Base-by-base conservation (phyloP, 192 early-diverging fungal genomes). In the Rhizoclosmatium globosum region DNA sequence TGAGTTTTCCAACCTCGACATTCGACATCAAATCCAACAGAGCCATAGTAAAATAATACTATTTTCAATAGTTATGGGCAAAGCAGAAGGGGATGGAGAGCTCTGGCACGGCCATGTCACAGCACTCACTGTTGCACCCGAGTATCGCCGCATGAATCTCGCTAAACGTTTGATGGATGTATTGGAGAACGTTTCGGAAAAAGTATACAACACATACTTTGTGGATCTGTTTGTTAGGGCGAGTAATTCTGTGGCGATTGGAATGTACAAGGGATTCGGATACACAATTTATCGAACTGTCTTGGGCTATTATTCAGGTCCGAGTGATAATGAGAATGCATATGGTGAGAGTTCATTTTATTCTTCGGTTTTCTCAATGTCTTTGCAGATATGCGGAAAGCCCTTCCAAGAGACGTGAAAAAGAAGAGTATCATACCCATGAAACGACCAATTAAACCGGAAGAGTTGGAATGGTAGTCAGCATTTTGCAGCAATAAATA, bases 101-200 rank as follows among this genome's bases (percentile, higher is more conserved):
- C 88, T 94, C 42, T 98, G 97, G 97, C 98, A 99, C 80, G 98
- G 98, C 4, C 98, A 99, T 79, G 98, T 99, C 43, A 98, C 98
- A 2, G 98, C 98, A 7, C 88, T 99, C 46, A 98, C 98, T 3
- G 98, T 99, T 0, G 94, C 94, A 0, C 96, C 98, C 19, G 96
- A 98, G 80, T 98, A 93, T 79, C 93, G 98, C 47, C 90, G 96
- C 13, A 83, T 98, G 76, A 96, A 96, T 3, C 89, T 99, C 0
- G 98, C 95, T 3, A 88, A 93, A 57, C 88, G 91, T 11, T 90
- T 99, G 81, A 98, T 99, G 97, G 82, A 88, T 19, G 84, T 94
- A 3, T 83, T 99, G 47, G 98, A 99, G 80, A 87, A 91, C 4
- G 96, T 97, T 0, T 96, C 95, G 4, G 96, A 98, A 65, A 92